A percentile compares a stretch with the other conserved stretches of the same genome.
Evolutionary conservation across 2,329 filamentous ascomycete genomes (phyloP).

Genomic region (Penicillium sp.): DNA sequence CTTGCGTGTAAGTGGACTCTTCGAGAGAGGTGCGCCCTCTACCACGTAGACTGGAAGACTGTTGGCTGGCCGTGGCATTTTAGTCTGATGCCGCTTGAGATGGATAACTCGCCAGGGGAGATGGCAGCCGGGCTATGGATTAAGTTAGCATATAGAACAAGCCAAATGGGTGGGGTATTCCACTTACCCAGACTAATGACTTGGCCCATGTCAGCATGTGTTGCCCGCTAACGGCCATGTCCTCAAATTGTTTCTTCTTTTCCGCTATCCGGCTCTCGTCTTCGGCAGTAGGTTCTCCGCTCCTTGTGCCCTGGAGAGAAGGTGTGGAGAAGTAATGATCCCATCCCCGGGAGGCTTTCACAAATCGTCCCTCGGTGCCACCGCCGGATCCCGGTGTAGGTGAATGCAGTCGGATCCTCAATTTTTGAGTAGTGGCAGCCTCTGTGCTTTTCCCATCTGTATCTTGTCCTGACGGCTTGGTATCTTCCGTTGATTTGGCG

Average conservation of each 20-base stretch:
- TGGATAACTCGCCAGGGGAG: slow-evolving; percentile 43
- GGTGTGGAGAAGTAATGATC: slow-evolving; percentile 43
- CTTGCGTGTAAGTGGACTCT: slow-evolving; percentile 33
- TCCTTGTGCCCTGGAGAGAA: slow-evolving; percentile 21
- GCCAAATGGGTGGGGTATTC: not conserved
- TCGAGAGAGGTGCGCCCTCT: slow-evolving; percentile 20
- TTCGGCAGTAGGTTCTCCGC: not conserved
- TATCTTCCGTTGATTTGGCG: slow-evolving; percentile 14
- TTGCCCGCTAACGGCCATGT: slow-evolving; percentile 37
- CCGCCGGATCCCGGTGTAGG: slow-evolving; percentile 33
- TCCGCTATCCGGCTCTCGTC: slow-evolving; percentile 11
- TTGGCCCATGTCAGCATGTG: slow-evolving; percentile 32
- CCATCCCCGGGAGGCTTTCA: slow-evolving; percentile 44
- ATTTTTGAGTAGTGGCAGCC: slow-evolving; percentile 32
- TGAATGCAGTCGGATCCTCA: slow-evolving; percentile 41
- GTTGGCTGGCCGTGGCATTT: slow-evolving; percentile 24
- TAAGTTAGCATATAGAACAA: not conserved
- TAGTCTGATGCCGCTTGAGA: slow-evolving; percentile 36
- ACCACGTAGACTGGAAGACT: slow-evolving; percentile 24
- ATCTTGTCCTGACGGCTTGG: not conserved
- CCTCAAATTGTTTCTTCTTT: slow-evolving; percentile 34
- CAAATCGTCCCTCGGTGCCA: slow-evolving; percentile 36
- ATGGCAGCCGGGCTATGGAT: slow-evolving; percentile 39
- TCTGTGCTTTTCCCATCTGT: not conserved
- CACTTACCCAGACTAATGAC: slow-evolving; percentile 35